phyloP scores from a whole-genome alignment of 2,329 filamentous ascomycete genomes.

The Zasmidium cellare region DNA sequence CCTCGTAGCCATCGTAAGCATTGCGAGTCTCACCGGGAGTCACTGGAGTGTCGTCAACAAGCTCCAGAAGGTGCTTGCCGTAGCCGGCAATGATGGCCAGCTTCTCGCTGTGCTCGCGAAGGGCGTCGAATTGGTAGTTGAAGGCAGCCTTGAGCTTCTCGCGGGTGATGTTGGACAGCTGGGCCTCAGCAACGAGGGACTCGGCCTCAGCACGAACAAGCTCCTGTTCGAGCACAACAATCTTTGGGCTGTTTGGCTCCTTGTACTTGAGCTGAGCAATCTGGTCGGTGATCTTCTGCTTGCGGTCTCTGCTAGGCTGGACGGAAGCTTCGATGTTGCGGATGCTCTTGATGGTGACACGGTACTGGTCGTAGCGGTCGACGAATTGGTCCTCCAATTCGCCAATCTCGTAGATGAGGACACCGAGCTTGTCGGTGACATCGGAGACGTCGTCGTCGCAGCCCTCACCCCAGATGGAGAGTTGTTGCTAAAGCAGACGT shows the following conservation, averaged over 20 bases:
- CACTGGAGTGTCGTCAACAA: slow-evolving; percentile 94
- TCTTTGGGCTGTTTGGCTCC: slow-evolving; percentile 96
- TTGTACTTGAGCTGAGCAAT: slow-evolving; percentile 99
- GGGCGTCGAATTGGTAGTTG: slow-evolving; percentile 95
- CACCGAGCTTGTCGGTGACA: slow-evolving; percentile 96
- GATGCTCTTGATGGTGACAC: slow-evolving; percentile 98
- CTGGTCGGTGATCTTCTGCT: slow-evolving; percentile 98
- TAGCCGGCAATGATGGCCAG: slow-evolving; percentile 96
- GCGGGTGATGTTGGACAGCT: slow-evolving; percentile 98
- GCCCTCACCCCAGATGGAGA: slow-evolving; percentile 94
- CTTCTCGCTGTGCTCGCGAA: slow-evolving; percentile 97
- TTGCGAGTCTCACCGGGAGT: slow-evolving; percentile 94
- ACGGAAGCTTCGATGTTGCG: slow-evolving; percentile 98
- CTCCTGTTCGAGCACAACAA: slow-evolving; percentile 97
- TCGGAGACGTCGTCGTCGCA: slow-evolving; percentile 98
- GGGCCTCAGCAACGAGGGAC: slow-evolving; percentile 96
- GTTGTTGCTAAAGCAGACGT: slow-evolving; percentile 73
- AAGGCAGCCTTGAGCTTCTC: slow-evolving; percentile 99
- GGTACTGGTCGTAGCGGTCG: slow-evolving; percentile 98
- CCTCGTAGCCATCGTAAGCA: slow-evolving; percentile 97
- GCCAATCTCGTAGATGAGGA: slow-evolving; percentile 96
- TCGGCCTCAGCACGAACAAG: slow-evolving; percentile 97
- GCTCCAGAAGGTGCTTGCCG: slow-evolving; percentile 95
- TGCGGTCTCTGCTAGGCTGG: slow-evolving; percentile 95
- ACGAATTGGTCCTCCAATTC: slow-evolving; percentile 98